Evolutionary conservation across 805 yeast species (phyloP).

Genomic region (Candida corydali): DNA sequence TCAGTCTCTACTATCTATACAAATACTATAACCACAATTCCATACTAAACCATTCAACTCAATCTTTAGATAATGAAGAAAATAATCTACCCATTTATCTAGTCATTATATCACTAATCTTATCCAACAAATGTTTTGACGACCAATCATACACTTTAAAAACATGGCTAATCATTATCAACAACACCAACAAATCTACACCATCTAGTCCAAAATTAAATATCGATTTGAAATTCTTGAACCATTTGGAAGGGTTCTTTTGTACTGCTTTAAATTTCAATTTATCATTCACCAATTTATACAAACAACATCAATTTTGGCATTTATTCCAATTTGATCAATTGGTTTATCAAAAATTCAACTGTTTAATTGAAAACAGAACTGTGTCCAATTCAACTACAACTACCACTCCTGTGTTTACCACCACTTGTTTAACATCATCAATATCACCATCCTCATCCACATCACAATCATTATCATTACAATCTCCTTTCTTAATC

Average conservation of each 20-base stretch:
- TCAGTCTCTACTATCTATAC: constrained; percentile 22
- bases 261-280: constrained; percentile 23
- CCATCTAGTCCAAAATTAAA: constrained; percentile 9
- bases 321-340: constrained; percentile 9
- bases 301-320: constrained; percentile 23
- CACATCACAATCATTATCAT: constrained; percentile 1
- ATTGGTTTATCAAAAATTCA: constrained; percentile 11
- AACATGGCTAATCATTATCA: constrained; percentile 40
- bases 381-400: not conserved
- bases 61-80: constrained; percentile 4
- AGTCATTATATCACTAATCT: constrained; percentile 21
- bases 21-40: constrained; percentile 14
- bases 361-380: constrained; percentile 6
- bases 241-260: constrained; percentile 25
- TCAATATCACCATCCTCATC: constrained; percentile 5
- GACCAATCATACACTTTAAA: constrained; percentile 49
- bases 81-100: constrained; percentile 17
- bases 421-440: no score
- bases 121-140: constrained; percentile 41
- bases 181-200: constrained; percentile 9
- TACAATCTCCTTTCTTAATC: not conserved
- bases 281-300: constrained; percentile 20
- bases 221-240: constrained; percentile 21
- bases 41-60: not conserved
- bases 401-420: no score